phyloP scores from a whole-genome alignment of 495 filamentous ascomycete species.

The Penicillium coffeae region DNA sequence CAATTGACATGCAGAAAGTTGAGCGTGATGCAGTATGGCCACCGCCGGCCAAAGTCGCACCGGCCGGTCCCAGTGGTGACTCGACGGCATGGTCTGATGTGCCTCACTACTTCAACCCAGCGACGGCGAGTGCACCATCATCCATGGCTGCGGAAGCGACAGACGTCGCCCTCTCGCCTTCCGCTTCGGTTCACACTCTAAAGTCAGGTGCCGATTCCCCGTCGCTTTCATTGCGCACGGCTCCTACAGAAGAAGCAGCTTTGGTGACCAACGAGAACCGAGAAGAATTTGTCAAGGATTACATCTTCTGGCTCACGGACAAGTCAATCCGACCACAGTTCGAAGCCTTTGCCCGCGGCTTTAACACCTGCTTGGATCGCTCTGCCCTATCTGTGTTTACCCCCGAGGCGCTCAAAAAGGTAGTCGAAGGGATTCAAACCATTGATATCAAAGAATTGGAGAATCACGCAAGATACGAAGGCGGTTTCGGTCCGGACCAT shows the following conservation, averaged over 20 bases:
- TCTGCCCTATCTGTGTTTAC: conserved; percentile 69
- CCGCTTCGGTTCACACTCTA: conserved; percentile 14
- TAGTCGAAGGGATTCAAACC: conserved; percentile 77
- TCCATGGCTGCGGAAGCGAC: conserved; percentile 24
- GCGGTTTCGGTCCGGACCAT: conserved; percentile 66
- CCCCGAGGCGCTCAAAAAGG: conserved; percentile 61
- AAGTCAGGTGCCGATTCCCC: conserved; percentile 18
- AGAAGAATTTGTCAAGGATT: conserved; percentile 75
- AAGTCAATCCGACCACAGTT: conserved; percentile 74
- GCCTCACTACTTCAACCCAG: conserved; percentile 17
- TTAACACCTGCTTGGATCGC: conserved; percentile 68
- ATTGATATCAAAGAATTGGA: conserved; percentile 73
- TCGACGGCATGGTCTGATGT: conserved; percentile 26
- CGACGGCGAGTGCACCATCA: conserved; percentile 19
- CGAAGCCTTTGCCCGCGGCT: conserved; percentile 76
- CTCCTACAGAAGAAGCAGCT: conserved; percentile 30
- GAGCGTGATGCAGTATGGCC: conserved; percentile 40
- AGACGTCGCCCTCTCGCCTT: conserved; percentile 2
- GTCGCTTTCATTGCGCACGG: conserved; percentile 19
- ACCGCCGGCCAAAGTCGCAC: conserved; percentile 3
- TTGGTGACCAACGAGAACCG: conserved; percentile 75
- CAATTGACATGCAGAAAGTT: conserved; percentile 52
- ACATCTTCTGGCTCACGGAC: conserved; percentile 79
- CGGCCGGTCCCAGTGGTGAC: conserved; percentile 2
- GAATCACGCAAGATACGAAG: conserved; percentile 67